Percentiles rank a stretch among this genome's conserved stretches.
Evolutionary conservation across 2,329 filamentous ascomycete genomes (phyloP).

Genomic region (Xylaria sp.): DNA sequence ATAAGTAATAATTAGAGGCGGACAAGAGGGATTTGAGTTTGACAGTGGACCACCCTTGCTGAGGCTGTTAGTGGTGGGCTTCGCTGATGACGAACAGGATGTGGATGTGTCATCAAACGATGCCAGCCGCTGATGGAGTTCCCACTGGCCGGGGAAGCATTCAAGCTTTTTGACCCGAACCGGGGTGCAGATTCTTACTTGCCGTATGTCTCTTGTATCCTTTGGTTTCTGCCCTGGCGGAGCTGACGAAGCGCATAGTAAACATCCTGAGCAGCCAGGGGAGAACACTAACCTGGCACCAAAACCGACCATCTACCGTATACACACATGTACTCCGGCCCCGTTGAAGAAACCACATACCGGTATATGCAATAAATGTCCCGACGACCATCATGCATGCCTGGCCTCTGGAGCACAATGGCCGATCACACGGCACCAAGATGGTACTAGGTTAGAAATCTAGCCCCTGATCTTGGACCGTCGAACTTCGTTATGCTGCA

Average conservation of each 20-base stretch:
- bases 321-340: background rate
- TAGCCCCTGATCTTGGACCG: constrained; percentile 14
- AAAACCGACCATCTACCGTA: background rate
- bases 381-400: constrained; percentile 21
- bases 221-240: constrained; percentile 1
- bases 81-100: constrained; percentile 34
- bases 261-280: background rate
- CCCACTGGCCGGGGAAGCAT: constrained; percentile 39
- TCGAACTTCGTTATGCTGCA: constrained; percentile 7
- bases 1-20: constrained; percentile 1
- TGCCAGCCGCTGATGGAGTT: constrained; percentile 30
- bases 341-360: background rate
- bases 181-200: constrained; percentile 33
- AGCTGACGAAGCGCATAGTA: constrained; percentile 25
- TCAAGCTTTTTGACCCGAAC: constrained; percentile 38
- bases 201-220: constrained; percentile 10
- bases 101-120: constrained; percentile 35
- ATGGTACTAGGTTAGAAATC: constrained; percentile 11
- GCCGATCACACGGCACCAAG: constrained; percentile 32
- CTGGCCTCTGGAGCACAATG: constrained; percentile 21
- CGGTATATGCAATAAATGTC: background rate
- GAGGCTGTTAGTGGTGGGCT: constrained; percentile 32
- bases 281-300: too few species aligned
- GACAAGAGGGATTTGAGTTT: constrained; percentile 33
- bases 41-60: constrained; percentile 27